Evolutionary conservation across 1,139 yeast genomes (phyloP), one percentile per base, ranked within the genome.

Genomic region (Taphrina betulina): DNA sequence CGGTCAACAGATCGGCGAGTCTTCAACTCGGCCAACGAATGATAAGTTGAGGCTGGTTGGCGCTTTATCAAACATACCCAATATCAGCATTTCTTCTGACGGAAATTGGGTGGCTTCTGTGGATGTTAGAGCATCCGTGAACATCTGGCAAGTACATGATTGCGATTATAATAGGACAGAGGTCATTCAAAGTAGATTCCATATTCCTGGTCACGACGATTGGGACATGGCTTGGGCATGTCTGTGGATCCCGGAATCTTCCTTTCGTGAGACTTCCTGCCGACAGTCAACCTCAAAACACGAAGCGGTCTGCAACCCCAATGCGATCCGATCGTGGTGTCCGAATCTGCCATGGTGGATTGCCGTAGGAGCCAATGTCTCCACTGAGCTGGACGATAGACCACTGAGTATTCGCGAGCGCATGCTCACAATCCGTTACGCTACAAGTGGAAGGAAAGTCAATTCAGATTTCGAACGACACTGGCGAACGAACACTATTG

Each of bases 31-130:
- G n/a, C n/a, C n/a, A n/a, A 26, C 31, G 7, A 12, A 26, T 26
- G 31, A 26, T 12, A 26, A 26, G 31, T 7, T 12, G 12, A 26
- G 12, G 31, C 17, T 26, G 17, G 33, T 17, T 17, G 57, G 57
- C 7, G 38, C 43, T 16, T 17, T 28, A 16, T 34, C 43, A 14
- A 44, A 44, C 35, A 44, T 53, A 28, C 53, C 53, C 4, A 44
- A 26, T n/a, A 29, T 53, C 19, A 23, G 45, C n/a, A 34, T 44
- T 33, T 37, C 43, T 22, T n/a, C 19, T 16, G 19, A 22, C 12
- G 20, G 33, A 19, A 29, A 36, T 5, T 8, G 28, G 7, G 34
- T 38, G 28, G 38, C 48, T 5, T 33, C 41, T 38, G 48, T 29
- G 2, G 57, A 50, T 12, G 33, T 53, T 23, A 41, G 23, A 3